Base-by-base conservation (phyloP, 192 early-diverging fungal genomes). In the Linnemannia zychae region DNA sequence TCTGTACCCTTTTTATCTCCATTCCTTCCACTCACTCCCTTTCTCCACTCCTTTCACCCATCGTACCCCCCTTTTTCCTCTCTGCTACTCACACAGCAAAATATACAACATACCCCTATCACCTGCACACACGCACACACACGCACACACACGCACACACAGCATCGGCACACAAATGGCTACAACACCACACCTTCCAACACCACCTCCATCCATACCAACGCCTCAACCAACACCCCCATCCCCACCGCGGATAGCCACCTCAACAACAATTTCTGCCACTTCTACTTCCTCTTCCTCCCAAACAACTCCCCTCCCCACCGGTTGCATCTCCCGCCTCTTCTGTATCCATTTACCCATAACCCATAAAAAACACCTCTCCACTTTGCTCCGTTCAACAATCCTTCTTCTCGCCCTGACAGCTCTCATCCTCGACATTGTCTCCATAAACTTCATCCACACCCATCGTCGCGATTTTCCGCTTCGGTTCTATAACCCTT, bases 381-480 rank as follows among this genome's bases (percentile, higher is more conserved):
- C 22, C 33, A 7, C 16, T 9, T n/a, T 53, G 48, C 24, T 70
- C 13, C 76, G 76, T 22, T 69, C 31, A 24, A n/a, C 47, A 11
- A 20, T 70, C 50, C 67, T 77, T 4, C 33, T 38, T 38, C 22
- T 77, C 2, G n/a, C 76, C 49, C n/a, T 53, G 1, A 28, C 48
- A 44, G 16, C 53, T 49, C 67, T 77, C 15, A 18, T 38, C 67
- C 48, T 77, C 4, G 76, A 77, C n/a, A 77, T 60, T 33, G 24
- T 28, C 34, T 18, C 67, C 48, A 69, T 77, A 0, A 36, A 53
- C 17, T 48, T 69, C 46, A 63, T 31, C 24, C 12, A 60, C 28
- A 60, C 24, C 24, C 57, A 31, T 13, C 24, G 28, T 5, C 57
- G 57, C 12, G 57, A 63, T 22, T 31, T 63, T 12, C 28, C 57